Percentiles rank a stretch among this genome's conserved stretches.
Conservation (phyloP, 2,329 filamentous ascomycete species). For the Sclerotinia sclerotiorum region DNA sequence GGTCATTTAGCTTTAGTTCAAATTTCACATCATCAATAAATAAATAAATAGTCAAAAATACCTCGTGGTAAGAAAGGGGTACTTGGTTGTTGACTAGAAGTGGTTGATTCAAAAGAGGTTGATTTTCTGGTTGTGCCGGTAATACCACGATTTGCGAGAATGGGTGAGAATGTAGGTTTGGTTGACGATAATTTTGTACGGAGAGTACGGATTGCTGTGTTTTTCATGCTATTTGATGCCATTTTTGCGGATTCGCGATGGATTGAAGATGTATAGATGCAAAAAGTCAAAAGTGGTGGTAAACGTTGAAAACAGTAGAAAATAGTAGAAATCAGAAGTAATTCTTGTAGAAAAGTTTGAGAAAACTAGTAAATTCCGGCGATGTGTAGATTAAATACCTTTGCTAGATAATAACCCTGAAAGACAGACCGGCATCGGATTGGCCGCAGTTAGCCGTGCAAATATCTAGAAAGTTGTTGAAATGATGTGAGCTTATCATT, state of each 20-base stretch:
- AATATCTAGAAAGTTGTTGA: background rate
- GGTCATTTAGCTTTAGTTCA: constrained; percentile 8
- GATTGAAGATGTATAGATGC: background rate
- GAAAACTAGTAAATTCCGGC: background rate
- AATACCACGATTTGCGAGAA: constrained; percentile 17
- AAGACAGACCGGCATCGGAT: constrained; percentile 10
- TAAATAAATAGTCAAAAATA: background rate
- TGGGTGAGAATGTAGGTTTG: constrained; percentile 14
- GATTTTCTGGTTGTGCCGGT: constrained; percentile 24
- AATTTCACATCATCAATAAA: background rate
- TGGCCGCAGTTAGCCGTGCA: background rate
- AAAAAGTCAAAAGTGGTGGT: background rate
- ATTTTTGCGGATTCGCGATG: constrained; percentile 2
- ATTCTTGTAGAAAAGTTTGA: background rate
- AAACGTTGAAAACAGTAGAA: background rate
- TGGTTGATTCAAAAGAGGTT: constrained; percentile 13
- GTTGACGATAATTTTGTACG: constrained; percentile 18
- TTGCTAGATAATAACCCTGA: constrained; percentile 7
- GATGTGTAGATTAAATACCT: constrained; percentile 16
- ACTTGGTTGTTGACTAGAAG: background rate
- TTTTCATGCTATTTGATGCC: constrained; percentile 19
- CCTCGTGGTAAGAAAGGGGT: constrained; percentile 19
- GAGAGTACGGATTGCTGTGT: constrained; percentile 12
- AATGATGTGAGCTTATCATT: background rate
- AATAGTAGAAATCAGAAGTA: background rate